Conservation (phyloP, 306 rosid species). For the Gynostemma pentaphyllum region DNA sequence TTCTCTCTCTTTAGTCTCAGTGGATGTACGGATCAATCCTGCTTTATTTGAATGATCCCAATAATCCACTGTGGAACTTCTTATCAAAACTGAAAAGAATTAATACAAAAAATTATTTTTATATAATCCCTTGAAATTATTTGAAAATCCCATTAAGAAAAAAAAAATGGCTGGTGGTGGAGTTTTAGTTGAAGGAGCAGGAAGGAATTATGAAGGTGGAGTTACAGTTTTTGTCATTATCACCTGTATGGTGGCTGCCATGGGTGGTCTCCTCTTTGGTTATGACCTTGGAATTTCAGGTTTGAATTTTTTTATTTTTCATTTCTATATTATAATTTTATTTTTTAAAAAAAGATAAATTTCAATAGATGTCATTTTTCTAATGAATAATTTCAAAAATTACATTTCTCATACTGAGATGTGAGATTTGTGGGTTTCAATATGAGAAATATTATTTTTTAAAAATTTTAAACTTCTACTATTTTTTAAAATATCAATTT, state of each 20-base stretch:
- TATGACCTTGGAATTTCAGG: slow-evolving; percentile 35
- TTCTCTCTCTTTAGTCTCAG: slow-evolving; percentile 9
- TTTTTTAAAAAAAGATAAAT: not conserved
- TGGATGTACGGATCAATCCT: slow-evolving; percentile 6
- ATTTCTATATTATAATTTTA: not conserved
- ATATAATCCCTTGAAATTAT: not conserved
- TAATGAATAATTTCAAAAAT: no score
- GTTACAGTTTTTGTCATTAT: slow-evolving; percentile 12
- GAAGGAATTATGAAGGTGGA: slow-evolving; percentile 17
- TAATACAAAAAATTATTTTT: not conserved
- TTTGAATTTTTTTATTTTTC: not conserved
- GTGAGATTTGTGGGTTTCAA: no score
- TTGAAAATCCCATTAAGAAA: not conserved
- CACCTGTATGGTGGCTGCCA: slow-evolving; percentile 20
- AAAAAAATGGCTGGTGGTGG: slow-evolving; percentile 18
- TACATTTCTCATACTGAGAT: no score
- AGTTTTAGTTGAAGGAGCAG: not conserved
- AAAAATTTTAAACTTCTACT: no score
- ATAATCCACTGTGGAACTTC: slow-evolving; percentile 1
- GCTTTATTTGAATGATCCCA: not conserved
- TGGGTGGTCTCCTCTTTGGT: slow-evolving; percentile 28
- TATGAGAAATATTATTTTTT: no score
- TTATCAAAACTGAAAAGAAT: not conserved
- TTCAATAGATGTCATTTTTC: no score
- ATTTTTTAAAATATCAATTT: no score